Conservation (phyloP, 1,139 yeast genomes). For the Geotrichum citri-aurantii region DNA sequence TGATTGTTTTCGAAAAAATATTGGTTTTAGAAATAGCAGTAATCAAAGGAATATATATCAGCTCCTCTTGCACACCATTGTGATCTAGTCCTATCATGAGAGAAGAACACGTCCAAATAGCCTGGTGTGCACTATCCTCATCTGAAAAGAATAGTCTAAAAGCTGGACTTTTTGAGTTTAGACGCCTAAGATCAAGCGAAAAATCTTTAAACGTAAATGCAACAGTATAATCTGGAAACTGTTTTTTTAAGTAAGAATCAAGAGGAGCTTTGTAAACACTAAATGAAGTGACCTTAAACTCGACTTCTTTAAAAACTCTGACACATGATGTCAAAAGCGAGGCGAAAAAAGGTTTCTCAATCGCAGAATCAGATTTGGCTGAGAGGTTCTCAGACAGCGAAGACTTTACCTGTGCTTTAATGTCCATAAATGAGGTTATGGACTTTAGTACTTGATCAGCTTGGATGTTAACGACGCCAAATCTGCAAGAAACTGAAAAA, state of each 20-base stretch:
- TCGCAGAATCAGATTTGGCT: background rate
- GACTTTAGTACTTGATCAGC: conserved; percentile 24
- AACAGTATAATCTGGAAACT: conserved; percentile 19
- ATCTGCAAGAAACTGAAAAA: conserved; percentile 31
- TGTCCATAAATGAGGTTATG: conserved; percentile 13
- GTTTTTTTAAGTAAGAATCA: background rate
- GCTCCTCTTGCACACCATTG: conserved; percentile 34
- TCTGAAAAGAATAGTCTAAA: conserved; percentile 36
- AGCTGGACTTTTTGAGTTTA: conserved; percentile 38
- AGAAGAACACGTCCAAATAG: conserved; percentile 37
- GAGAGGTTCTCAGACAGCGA: background rate
- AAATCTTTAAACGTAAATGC: conserved; percentile 36
- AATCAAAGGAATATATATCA: conserved; percentile 38
- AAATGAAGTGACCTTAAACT: conserved; percentile 30
- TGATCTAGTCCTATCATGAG: conserved; percentile 33
- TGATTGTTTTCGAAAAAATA: conserved; percentile 34
- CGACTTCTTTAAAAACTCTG: conserved; percentile 36
- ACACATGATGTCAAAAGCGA: conserved; percentile 30
- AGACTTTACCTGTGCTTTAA: background rate
- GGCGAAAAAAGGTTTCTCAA: background rate
- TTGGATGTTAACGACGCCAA: conserved; percentile 27
- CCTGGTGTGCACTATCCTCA: conserved; percentile 39
- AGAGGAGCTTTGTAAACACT: conserved; percentile 28
- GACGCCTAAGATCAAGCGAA: conserved; percentile 36
- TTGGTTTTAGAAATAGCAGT: conserved; percentile 37